Base-by-base conservation (phyloP, 257 asterid species). In the Hygrophila difformis region DNA sequence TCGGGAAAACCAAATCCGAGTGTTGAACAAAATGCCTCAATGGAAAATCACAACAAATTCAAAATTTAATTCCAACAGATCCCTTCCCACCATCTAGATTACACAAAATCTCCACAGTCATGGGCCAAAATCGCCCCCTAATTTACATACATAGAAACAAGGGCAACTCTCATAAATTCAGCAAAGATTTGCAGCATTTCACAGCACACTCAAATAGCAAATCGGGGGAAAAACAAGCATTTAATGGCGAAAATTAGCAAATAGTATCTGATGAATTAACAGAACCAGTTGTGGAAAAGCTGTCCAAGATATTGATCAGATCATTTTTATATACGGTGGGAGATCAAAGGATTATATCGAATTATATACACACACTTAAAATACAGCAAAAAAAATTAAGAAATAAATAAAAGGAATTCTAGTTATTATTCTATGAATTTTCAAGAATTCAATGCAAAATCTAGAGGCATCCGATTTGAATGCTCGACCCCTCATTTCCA, bases 261-360 rank as follows among this genome's bases (percentile, higher is more conserved):
- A 62, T 73, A 74, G 74, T 75, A 74, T 76, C 31, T 26, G 31
- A 24, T 26, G 4, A 8, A 26, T 74, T 72, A 61, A 59, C 67
- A 60, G 64, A 51, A 50, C 48, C 68, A 68, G 77, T 63, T 67
- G 74, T 51, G 49, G 26, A 53, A 55, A 26, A 56, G 43, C 12
- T 78, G 79, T 70, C 79, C 49, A 67, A 68, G 71, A 62, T 68
- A 70, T n/a, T n/a, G 72, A 75, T 70, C 81, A 65, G 76, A 79
- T 72, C 56, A 54, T 36, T n/a, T n/a, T n/a, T n/a, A n/a, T n/a
- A n/a, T n/a, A n/a, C n/a, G n/a, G n/a, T n/a, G n/a, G n/a, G n/a
- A n/a, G n/a, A n/a, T n/a, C n/a, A n/a, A n/a, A n/a, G n/a, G n/a
- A n/a, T n/a, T n/a, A n/a, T n/a, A n/a, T n/a, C n/a, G n/a, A n/a